Evolutionary conservation across 371 early-diverging fungal genomes (phyloP), one percentile per base, ranked within the genome.

Genomic region (Mortierella polycephala): DNA sequence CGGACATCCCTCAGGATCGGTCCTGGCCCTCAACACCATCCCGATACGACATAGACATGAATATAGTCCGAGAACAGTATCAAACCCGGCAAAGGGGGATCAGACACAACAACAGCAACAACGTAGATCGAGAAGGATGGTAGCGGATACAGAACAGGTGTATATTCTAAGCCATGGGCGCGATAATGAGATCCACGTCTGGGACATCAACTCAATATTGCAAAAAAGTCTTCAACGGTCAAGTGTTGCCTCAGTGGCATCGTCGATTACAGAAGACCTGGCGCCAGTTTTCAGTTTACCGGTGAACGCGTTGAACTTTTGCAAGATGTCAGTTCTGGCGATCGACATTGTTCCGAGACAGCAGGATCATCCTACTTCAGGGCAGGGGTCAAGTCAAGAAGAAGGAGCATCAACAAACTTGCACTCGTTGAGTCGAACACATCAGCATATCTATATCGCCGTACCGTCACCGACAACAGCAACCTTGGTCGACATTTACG

Each of bases 301-400:
- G 0, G 82, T 82, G 47, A 82, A 79, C 47, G 79, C 80, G 10
- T 52, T 82, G n/a, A 82, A 79, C 45, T 82, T 82, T 55, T 82
- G 82, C 56, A 74, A 69, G 16, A 64, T 79, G 73, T 56, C 72
- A 3, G 44, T 71, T 20, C 49, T 81, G 23, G 58, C 62, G 6
- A 40, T 72, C 57, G 71, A 62, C 20, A 16, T 23, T 4, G 6
- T 44, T 39, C 20, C 46, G 16, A n/a, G 8, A 2, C 30, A 10
- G 56, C 47, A 49, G 13, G 6, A 12, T 37, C 8, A 23, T n/a
- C 58, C 8, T 4, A 30, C 4, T 4, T 1, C 4, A 30, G 30
- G 4, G 12, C 51, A 61, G 6, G 14, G 1, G 9, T 20, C 2
- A 20, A 37, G 7, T 5, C 62, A 62, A 3, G 14, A 18, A 37